Conservation (phyloP, 169 alveolate species). For the Plasmodium gonderi region DNA sequence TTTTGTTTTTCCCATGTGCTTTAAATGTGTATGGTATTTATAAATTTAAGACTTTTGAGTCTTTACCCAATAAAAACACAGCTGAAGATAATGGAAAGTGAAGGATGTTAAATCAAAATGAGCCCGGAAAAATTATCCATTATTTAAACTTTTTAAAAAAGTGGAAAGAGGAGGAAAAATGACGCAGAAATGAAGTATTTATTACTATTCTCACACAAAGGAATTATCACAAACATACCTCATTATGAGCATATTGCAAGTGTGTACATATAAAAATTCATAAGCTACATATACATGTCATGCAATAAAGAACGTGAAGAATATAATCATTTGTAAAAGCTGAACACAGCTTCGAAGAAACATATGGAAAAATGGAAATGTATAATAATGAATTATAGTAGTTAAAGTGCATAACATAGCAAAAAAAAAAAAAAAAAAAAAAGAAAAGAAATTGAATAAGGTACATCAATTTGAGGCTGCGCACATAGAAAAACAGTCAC, state of each 20-base stretch:
- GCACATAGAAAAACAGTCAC: not conserved
- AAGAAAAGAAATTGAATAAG: not conserved
- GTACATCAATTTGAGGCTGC: not conserved
- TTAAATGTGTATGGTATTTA: constrained; percentile 63
- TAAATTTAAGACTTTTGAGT: constrained; percentile 48
- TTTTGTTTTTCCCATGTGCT: constrained; percentile 71
- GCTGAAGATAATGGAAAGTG: constrained; percentile 26
- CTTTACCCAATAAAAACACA: constrained; percentile 18
- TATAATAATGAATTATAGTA: not conserved
- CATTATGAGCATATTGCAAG: not conserved
- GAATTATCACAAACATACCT: not conserved
- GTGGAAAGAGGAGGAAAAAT: not conserved
- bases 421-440: not conserved
- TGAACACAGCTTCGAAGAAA: not conserved
- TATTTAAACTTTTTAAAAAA: not conserved
- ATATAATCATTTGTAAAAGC: not conserved
- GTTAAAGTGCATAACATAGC: not conserved
- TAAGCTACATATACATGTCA: not conserved
- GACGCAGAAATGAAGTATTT: not conserved
- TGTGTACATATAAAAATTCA: not conserved
- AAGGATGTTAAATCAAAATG: constrained; percentile 7
- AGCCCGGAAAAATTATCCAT: not conserved
- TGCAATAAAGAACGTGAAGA: not conserved
- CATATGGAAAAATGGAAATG: not conserved
- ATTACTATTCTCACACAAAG: not conserved